Base-by-base conservation (phyloP, 1,284 basidiomycete genomes). In the Termitomyces sp. region DNA sequence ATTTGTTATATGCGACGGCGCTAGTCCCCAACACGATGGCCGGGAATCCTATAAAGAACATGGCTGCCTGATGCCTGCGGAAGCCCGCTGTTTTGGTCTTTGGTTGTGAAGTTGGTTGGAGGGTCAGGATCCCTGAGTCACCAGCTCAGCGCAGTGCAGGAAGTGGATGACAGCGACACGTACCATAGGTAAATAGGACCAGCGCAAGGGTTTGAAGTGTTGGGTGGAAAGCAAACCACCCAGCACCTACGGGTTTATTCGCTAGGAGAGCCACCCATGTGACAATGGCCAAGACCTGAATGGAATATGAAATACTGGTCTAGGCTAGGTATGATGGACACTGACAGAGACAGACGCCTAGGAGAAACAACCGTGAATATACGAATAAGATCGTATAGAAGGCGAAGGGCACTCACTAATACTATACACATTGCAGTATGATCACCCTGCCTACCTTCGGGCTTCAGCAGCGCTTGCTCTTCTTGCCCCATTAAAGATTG, bases 31-130 rank as follows among this genome's bases (percentile, higher is more conserved):
- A 46, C 13, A 76, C 41, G 47, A 88, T 75, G n/a, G 74, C 62
- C 2, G 83, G 81, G 24, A 83, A 67, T 1, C 79, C 88, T 17
- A 79, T 40, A 10, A 69, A 65, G 10, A 84, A 66, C 60, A 82
- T 80, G 19, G 77, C 79, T 21, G 78, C 65, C 64, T 90, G 84
- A 64, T 90, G 88, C 36, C 85, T 77, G 8, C 68, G 62, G 0
- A 90, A 72, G 0, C 86, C 87, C 1, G 81, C 80, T 1, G 78
- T 75, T 67, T 89, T 90, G 30, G 82, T 82, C 60, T 69, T 76
- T 0, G 84, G 81, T 53, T 83, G 80, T 3, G 81, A 78, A 1
- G 88, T 88, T 0, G 87, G 85, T 63, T 90, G 88, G 6, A 90
- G 79, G n/a, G 84, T 87, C 58, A 86, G 58, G 47, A 89, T 80